Conservation (phyloP, 345 rosid species). For the Rhizophora apiculata region DNA sequence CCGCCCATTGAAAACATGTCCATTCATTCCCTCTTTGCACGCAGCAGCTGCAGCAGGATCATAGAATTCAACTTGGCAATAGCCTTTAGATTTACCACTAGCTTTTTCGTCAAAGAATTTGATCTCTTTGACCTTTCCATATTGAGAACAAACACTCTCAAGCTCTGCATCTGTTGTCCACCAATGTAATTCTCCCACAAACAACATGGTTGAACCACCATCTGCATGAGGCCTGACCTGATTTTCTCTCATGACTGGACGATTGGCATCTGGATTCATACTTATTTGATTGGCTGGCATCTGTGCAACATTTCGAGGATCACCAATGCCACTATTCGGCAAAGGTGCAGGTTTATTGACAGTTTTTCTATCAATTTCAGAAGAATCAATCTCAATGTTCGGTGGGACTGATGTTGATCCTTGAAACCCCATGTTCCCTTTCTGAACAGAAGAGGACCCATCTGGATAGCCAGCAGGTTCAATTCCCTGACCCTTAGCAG, state of each 20-base stretch:
- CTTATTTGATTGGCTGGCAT: slow-evolving; percentile 49
- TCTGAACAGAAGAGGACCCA: slow-evolving; percentile 43
- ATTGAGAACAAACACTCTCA: slow-evolving; percentile 59
- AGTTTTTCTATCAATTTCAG: slow-evolving; percentile 43
- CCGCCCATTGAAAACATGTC: slow-evolving; percentile 62
- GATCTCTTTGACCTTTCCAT: slow-evolving; percentile 70
- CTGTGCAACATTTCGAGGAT: slow-evolving; percentile 52
- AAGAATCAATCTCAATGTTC: slow-evolving; percentile 34
- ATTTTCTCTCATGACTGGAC: slow-evolving; percentile 45
- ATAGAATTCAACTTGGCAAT: slow-evolving; percentile 83
- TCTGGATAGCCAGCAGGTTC: slow-evolving; percentile 44
- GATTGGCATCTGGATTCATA: slow-evolving; percentile 30
- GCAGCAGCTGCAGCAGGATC: slow-evolving; percentile 59
- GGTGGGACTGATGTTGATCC: slow-evolving; percentile 45
- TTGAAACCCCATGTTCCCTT: slow-evolving; percentile 45
- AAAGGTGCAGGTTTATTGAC: slow-evolving; percentile 45
- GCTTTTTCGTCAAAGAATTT: slow-evolving; percentile 89
- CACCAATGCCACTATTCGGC: slow-evolving; percentile 43
- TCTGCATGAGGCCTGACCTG: slow-evolving; percentile 20
- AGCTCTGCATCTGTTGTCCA: slow-evolving; percentile 91
- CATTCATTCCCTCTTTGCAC: slow-evolving; percentile 82
- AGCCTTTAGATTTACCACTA: slow-evolving; percentile 85
- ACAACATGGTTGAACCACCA: slow-evolving; percentile 41
- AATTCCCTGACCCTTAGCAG: slow-evolving; percentile 41
- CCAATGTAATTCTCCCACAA: slow-evolving; percentile 90